These are phyloP conservation scores for Russula abietina DNA, from an alignment of 768 basidiomycete genomes.

Conservation along the genomic window DNA sequence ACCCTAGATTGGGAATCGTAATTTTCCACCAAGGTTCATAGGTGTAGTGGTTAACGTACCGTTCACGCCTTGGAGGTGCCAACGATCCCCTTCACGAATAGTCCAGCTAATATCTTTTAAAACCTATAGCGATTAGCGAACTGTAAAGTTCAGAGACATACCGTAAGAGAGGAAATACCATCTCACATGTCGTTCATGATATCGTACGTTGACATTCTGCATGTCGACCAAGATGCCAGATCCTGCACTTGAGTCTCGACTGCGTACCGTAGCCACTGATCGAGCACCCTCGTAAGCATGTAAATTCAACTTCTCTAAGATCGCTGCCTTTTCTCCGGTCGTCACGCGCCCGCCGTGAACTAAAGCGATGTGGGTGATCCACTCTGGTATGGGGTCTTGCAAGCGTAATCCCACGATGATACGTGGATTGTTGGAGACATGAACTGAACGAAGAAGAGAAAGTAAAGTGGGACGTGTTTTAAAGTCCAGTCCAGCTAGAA, in stretches of 20 bases:
- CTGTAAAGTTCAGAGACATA: neutral
- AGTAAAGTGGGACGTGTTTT: constrained; percentile 51
- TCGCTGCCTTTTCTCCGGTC: constrained; percentile 46
- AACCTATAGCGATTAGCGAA: constrained; percentile 47
- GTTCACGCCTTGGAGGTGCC: constrained; percentile 88
- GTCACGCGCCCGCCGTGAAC: constrained; percentile 44
- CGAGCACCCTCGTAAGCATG: neutral
- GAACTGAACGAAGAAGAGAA: constrained; percentile 49
- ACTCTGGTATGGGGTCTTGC: constrained; percentile 68
- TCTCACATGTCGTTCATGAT: constrained; percentile 41
- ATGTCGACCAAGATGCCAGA: constrained; percentile 52
- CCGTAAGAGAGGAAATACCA: neutral
- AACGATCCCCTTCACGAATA: constrained; percentile 73
- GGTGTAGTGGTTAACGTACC: constrained; percentile 40
- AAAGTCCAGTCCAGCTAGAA: constrained; percentile 72
- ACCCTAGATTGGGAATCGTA: constrained; percentile 44
- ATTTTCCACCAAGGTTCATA: neutral
- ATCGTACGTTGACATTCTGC: constrained; percentile 61
- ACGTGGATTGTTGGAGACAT: constrained; percentile 45
- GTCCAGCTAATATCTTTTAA: constrained; percentile 77
- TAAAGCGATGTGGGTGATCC: constrained; percentile 62
- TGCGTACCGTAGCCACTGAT: neutral
- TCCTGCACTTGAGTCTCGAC: constrained; percentile 7
- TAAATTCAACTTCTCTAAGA: constrained; percentile 29
- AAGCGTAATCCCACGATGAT: constrained; percentile 60